phyloP scores from a whole-genome alignment of 306 rosid genomes.

The barrel medic (Medicago truncatula) region DNA sequence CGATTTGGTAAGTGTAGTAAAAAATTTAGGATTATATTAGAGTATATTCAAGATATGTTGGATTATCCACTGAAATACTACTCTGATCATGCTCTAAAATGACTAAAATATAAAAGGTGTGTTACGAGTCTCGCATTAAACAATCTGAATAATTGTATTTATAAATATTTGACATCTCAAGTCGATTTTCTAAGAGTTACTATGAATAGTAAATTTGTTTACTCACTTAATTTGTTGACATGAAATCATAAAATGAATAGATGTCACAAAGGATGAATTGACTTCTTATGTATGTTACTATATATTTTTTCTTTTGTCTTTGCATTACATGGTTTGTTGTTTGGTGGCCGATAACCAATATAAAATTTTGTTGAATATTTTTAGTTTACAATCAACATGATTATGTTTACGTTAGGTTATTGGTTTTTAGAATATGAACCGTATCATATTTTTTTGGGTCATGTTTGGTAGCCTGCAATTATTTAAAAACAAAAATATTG shows the following conservation, averaged over 20 bases:
- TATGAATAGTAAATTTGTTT: neutral
- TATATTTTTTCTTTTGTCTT: neutral
- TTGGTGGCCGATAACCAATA: slow-evolving; percentile 8
- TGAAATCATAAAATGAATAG: neutral
- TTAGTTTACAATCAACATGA: slow-evolving; percentile 7
- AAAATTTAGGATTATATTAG: too few species aligned
- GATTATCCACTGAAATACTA: too few species aligned
- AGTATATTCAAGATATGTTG: too few species aligned
- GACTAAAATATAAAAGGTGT: too few species aligned
- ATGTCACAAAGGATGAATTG: neutral
- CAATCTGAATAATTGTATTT: too few species aligned
- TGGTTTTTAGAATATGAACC: neutral
- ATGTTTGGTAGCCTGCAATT: neutral
- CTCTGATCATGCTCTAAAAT: too few species aligned
- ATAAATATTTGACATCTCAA: too few species aligned
- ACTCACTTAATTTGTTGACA: neutral
- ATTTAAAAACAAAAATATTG: neutral
- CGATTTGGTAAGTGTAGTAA: too few species aligned
- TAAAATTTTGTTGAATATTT: slow-evolving; percentile 1
- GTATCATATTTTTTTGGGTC: too few species aligned
- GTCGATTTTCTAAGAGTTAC: too few species aligned
- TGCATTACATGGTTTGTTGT: neutral
- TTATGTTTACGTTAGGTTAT: neutral
- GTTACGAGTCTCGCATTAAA: too few species aligned
- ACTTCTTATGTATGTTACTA: neutral